Conservation (phyloP, 108 stramenopile species). For the Cyclotella distinguenda region DNA sequence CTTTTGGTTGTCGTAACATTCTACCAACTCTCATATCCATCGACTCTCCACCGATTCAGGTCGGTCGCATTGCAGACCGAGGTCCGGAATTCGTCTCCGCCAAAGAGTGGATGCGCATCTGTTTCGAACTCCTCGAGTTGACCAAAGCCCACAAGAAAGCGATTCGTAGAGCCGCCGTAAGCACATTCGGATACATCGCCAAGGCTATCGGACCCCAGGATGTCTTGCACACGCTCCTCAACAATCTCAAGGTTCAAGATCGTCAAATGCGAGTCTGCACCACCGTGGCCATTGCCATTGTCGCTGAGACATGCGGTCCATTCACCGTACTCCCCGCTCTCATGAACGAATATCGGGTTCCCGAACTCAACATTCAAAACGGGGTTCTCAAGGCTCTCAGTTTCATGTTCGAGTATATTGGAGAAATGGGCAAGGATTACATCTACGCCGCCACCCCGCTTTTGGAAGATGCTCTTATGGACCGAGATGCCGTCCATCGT, state of each 20-base stretch:
- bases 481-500: conserved; percentile 97
- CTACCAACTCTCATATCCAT: conserved; percentile 47
- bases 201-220: conserved; percentile 99
- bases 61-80: conserved; percentile 97
- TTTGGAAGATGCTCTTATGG: conserved; percentile 98
- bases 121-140: conserved; percentile 99
- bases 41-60: conserved; percentile 33
- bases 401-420: conserved; percentile 99
- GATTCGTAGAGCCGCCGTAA: conserved; percentile 95
- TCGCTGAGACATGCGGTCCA: conserved; percentile 98
- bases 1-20: not conserved
- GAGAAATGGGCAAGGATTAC: conserved; percentile 99
- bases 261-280: conserved; percentile 99
- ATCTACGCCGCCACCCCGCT: conserved; percentile 97
- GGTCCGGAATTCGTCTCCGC: conserved; percentile 96
- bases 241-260: conserved; percentile 98
- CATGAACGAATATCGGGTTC: conserved; percentile 99
- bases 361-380: conserved; percentile 99
- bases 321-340: conserved; percentile 98
- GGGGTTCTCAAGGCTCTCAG: conserved; percentile 98
- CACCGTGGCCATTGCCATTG: conserved; percentile 99
- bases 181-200: conserved; percentile 99
- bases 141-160: conserved; percentile 97
- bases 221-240: conserved; percentile 96
- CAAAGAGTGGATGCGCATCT: conserved; percentile 99